Evolutionary conservation across 2,329 filamentous ascomycete species (phyloP), one percentile per base, ranked within the genome.

Genomic region (Furcasterigmium furcatum): DNA sequence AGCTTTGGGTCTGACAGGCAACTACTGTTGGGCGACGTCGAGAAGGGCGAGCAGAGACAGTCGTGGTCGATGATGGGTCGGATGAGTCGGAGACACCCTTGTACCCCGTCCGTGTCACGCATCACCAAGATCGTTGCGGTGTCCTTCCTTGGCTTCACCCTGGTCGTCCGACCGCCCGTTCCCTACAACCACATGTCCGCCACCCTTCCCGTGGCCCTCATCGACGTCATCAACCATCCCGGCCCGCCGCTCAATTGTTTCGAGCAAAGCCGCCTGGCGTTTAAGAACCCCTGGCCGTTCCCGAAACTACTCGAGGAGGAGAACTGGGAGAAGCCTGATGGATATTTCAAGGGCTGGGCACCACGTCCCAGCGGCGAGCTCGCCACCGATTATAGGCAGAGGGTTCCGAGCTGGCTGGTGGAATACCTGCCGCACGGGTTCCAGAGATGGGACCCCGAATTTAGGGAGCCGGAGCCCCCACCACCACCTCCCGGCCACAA

Each of bases 301-400:
- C 62, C 61, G 1, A 49, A 58, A 3, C 51, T 65, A 3, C 40
- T 64, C 18, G 43, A 51, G n/a, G 52, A 51, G 13, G 25, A 38
- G 5, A 45, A 27, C 7, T 65, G 62, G 60, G 56, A 58, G 20
- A 22, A 53, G 5, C 50, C 59, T 3, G 40, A 49, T 2, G 61
- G 59, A 2, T 45, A 61, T 16, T 65, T 60, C 46, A 65, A 58
- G 47, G 63, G 63, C 8, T 65, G 63, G 63, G 60, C 60, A 0
- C 62, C 62, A 5, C 52, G 55, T 4, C 13, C 29, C 3, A 45
- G 55, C 38, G 63, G 57, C 38, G 39, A 54, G 16, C 44, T 60
- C 4, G 52, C 53, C 3, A 41, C 51, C 24, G 43, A 49, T 1
- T 65, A 65, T 43, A 52, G 58, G 20, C 46, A 61, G 2, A 46